These are phyloP conservation scores for Trypanosoma lewisi DNA, from an alignment of 208 protist genomes.

Conservation along the genomic window DNA sequence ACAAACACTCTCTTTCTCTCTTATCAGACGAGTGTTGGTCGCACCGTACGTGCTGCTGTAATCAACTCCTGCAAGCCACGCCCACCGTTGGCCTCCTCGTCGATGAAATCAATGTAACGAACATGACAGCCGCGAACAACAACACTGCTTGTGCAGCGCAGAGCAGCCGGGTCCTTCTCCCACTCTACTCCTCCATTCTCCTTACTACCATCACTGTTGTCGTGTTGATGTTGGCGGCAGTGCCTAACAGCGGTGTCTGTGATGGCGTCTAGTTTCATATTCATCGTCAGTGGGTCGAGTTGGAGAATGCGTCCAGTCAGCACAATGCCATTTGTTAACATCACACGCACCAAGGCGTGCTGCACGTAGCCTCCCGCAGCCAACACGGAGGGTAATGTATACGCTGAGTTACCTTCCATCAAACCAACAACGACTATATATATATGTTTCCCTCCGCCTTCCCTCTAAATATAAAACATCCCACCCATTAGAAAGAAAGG, in stretches of 20 bases:
- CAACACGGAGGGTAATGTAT: conserved; percentile 54
- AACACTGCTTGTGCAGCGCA: conserved; percentile 60
- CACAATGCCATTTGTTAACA: conserved; percentile 69
- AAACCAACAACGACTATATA: not conserved
- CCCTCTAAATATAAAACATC: not conserved
- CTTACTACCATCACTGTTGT: conserved; percentile 12
- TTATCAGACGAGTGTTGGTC: conserved; percentile 9
- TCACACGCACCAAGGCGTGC: conserved; percentile 58
- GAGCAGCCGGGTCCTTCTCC: conserved; percentile 41
- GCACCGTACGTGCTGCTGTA: conserved; percentile 18
- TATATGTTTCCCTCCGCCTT: conserved; percentile 1
- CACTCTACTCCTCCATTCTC: conserved; percentile 8
- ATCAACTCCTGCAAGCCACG: conserved; percentile 49
- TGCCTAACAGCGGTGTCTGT: conserved; percentile 51
- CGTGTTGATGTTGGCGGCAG: not conserved
- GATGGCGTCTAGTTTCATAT: conserved; percentile 73
- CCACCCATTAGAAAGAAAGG: conserved; percentile 2
- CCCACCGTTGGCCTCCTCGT: conserved; percentile 40
- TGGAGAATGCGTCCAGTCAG: conserved; percentile 63
- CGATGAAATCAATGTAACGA: conserved; percentile 66
- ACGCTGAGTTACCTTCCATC: conserved; percentile 12
- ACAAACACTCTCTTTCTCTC: not conserved
- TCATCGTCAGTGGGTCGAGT: conserved; percentile 75
- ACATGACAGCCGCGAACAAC: conserved; percentile 65
- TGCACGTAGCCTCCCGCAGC: conserved; percentile 38